A percentile compares a stretch with the other conserved stretches of the same genome.
Conservation (phyloP, 169 alveolate species). For the Babesia gibsoni region DNA sequence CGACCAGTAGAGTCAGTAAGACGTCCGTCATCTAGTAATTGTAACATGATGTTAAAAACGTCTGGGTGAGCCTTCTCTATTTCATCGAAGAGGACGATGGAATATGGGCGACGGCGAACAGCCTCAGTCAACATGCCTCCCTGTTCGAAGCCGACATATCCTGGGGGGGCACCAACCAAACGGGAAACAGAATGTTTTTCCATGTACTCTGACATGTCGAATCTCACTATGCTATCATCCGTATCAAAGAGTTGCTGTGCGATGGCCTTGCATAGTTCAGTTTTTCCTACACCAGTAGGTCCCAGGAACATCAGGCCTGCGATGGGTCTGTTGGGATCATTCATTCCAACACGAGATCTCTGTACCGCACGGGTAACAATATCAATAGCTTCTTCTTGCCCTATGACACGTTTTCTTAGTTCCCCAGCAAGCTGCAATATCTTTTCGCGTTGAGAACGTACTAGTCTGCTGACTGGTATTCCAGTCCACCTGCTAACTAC, state of each 20-base stretch:
- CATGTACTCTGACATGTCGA: conserved; percentile 90
- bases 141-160: conserved; percentile 87
- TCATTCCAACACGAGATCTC: conserved; percentile 86
- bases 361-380: conserved; percentile 81
- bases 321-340: conserved; percentile 85
- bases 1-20: conserved; percentile 85
- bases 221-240: conserved; percentile 77
- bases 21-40: conserved; percentile 87
- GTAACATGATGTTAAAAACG: conserved; percentile 82
- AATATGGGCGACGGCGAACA: conserved; percentile 85
- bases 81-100: conserved; percentile 87
- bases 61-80: conserved; percentile 91
- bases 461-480: conserved; percentile 78
- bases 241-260: conserved; percentile 87
- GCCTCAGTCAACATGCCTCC: conserved; percentile 91
- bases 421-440: conserved; percentile 74
- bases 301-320: conserved; percentile 89
- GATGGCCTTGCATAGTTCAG: conserved; percentile 86
- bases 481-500: conserved; percentile 87
- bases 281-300: conserved; percentile 90
- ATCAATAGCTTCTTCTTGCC: conserved; percentile 81
- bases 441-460: conserved; percentile 80
- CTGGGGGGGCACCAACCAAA: conserved; percentile 90
- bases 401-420: conserved; percentile 77
- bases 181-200: conserved; percentile 87